Base-by-base conservation (phyloP, 148 eudicot species). In the Dysphania ambrosioides region DNA sequence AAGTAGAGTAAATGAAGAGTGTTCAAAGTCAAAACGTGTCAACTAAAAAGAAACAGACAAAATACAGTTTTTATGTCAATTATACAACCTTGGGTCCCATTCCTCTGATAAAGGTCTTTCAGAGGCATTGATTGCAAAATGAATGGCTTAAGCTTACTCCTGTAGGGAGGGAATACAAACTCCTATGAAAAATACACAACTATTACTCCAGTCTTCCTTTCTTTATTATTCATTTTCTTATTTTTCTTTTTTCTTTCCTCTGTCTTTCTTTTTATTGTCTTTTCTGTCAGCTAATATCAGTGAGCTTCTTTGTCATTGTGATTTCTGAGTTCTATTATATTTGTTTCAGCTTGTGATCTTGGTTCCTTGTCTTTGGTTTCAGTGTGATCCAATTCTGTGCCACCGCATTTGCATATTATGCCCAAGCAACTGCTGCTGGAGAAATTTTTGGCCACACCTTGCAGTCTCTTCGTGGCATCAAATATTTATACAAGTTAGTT, bases 311-410 rank as follows among this genome's bases (percentile, higher is more conserved):
- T 19, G 21, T 47, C 53, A 47, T 47, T 13, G 53, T 47, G 3
- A 47, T 16, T 16, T 64, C 7, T 21, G 2, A 35, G 9, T 23
- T 36, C 13, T 38, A 57, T 55, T 27, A 66, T 51, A 49, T 57
- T 32, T 36, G 60, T 12, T 59, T 34, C 34, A 56, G 60, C 32
- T 40, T 59, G 72, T 80, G 72, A 75, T 72, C n/a, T 29, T 62
- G 71, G 56, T 72, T 8, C 38, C 73, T 72, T 67, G 56, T 79
- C 72, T 74, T 58, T 80, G 68, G 31, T 81, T 83, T 63, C 91
- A 95, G 99, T 86, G 99, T 95, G 78, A 95, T 95, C 65, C 99
- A 95, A 75, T 95, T 95, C 79, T 92, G 99, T 26, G 84, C 99
- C 75, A 87, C 96, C 53, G 99, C 99, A 70, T 95, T 95, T 82